A percentile compares a stretch with the other conserved stretches of the same genome.
phyloP scores from a whole-genome alignment of 441 rosid genomes.

The Gossypium laxum region DNA sequence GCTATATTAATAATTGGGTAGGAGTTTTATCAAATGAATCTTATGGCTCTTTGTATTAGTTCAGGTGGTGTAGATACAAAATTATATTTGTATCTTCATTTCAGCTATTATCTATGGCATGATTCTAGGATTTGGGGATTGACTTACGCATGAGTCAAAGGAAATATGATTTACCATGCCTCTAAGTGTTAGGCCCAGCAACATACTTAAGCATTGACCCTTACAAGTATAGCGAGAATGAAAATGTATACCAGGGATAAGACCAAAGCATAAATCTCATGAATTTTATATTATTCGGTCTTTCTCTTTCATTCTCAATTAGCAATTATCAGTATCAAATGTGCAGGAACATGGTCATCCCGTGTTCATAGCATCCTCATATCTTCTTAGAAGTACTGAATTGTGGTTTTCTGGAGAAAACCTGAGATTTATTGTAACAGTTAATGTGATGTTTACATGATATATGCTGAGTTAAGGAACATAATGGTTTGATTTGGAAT shows the following conservation, averaged over 20 bases:
- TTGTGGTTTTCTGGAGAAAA: background rate
- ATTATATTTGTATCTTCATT: background rate
- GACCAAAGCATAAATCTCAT: background rate
- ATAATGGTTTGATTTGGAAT: background rate
- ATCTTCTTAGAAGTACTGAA: background rate
- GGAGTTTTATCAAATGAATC: background rate
- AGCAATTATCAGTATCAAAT: background rate
- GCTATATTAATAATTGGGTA: background rate
- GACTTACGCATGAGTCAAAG: background rate
- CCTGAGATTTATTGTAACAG: background rate
- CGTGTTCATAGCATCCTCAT: background rate
- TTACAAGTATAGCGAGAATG: background rate
- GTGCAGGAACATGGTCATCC: background rate
- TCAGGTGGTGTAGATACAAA: background rate
- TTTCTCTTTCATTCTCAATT: background rate
- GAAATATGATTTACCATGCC: background rate
- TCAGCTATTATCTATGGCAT: background rate
- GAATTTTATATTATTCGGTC: background rate
- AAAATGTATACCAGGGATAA: background rate
- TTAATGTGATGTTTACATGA: background rate
- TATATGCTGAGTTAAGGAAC: background rate
- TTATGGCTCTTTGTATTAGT: background rate
- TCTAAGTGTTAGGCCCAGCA: background rate
- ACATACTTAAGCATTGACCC: background rate
- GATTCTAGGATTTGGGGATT: slow-evolving; percentile 4